Evolutionary conservation across 768 basidiomycete species (phyloP).

Genomic region (Pluteus cervinus): DNA sequence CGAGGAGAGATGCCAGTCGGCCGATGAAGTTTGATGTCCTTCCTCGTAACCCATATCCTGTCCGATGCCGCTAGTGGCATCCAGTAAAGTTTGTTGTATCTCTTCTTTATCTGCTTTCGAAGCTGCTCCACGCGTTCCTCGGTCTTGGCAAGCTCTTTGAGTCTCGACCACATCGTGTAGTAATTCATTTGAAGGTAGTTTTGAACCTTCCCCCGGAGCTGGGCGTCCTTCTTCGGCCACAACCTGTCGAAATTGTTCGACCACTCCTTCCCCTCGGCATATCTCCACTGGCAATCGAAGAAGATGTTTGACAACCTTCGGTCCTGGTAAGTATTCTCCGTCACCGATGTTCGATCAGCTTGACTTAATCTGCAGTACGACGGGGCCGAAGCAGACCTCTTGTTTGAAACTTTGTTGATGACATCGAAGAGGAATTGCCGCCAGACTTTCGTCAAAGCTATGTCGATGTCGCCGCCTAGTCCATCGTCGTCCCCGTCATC

Average conservation of each 20-base stretch:
- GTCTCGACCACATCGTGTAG: constrained; percentile 8
- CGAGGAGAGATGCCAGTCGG: too few relatives aligned
- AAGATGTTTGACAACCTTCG: constrained; percentile 11
- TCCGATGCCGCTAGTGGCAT: constrained; percentile 13
- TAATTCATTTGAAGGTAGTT: constrained; percentile 10
- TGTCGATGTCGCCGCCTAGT: constrained; percentile 7
- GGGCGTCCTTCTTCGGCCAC: constrained; percentile 8
- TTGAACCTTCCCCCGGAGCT: constrained; percentile 5
- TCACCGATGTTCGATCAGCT: constrained; percentile 2
- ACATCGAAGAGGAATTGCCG: constrained; percentile 18
- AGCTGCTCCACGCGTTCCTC: not conserved
- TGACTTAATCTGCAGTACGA: constrained; percentile 12
- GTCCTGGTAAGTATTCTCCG: constrained; percentile 11
- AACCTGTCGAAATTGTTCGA: constrained; percentile 10
- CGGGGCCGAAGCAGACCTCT: not conserved
- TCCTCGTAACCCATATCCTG: constrained; percentile 17
- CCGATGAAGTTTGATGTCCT: too few relatives aligned
- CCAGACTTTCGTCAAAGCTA: constrained; percentile 12
- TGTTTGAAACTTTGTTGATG: constrained; percentile 13
- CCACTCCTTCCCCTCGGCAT: constrained; percentile 9
- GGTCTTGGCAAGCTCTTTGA: not conserved
- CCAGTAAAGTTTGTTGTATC: constrained; percentile 14
- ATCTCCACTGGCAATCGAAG: constrained; percentile 11
- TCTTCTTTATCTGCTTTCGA: constrained; percentile 3
- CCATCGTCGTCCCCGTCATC: not conserved